These are phyloP conservation scores for Trifolium fragiferum DNA, from an alignment of 306 rosid genomes.

Conservation along the genomic window DNA sequence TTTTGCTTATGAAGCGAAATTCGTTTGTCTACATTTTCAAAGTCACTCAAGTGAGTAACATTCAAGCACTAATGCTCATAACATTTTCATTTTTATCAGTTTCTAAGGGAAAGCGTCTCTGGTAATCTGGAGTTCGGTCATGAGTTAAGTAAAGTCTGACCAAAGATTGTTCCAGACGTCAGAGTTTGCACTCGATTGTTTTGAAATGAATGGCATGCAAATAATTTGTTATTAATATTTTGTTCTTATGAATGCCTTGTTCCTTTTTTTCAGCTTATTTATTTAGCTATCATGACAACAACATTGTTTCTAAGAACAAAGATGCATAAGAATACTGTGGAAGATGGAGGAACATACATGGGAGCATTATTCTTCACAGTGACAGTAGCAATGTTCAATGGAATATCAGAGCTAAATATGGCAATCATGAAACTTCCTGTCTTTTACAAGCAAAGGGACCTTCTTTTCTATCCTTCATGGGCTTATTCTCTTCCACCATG, in stretches of 20 bases:
- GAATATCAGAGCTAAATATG: slow-evolving; percentile 84
- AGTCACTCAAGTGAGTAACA: slow-evolving; percentile 63
- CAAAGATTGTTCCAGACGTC: too few species aligned
- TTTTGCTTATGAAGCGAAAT: slow-evolving; percentile 90
- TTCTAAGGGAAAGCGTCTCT: too few species aligned
- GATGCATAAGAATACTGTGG: slow-evolving; percentile 61
- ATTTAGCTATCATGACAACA: slow-evolving; percentile 64
- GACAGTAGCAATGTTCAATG: slow-evolving; percentile 79
- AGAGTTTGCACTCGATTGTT: too few species aligned
- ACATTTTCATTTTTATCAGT: too few species aligned
- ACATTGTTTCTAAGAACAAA: slow-evolving; percentile 77
- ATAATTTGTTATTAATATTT: too few species aligned
- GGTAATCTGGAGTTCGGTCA: too few species aligned
- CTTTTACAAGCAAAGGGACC: slow-evolving; percentile 91
- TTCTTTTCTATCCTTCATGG: slow-evolving; percentile 88
- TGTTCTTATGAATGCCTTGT: slow-evolving; percentile 21
- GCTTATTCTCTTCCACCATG: slow-evolving; percentile 83
- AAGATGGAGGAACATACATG: slow-evolving; percentile 77
- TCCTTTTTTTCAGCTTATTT: slow-evolving; percentile 60
- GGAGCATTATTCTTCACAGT: slow-evolving; percentile 84
- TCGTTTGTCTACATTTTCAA: slow-evolving; percentile 81
- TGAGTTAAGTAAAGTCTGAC: too few species aligned
- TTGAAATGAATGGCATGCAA: too few species aligned
- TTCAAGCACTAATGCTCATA: slow-evolving; percentile 1
- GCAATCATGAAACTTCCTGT: slow-evolving; percentile 84